These are phyloP conservation scores for Mycena haematopus DNA, from an alignment of 768 basidiomycete species.

Conservation along the genomic window DNA sequence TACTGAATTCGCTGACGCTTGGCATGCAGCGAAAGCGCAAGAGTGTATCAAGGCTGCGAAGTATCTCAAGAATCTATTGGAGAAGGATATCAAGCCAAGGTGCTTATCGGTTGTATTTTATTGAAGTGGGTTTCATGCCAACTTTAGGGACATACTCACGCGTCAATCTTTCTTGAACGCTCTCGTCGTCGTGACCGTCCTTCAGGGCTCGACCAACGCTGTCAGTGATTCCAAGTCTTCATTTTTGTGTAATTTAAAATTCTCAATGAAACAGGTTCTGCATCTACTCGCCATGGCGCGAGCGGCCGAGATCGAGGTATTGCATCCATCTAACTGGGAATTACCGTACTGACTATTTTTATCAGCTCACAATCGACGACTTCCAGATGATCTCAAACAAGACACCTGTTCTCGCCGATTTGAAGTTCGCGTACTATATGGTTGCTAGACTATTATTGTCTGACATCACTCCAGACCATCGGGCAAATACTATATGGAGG, in stretches of 20 bases:
- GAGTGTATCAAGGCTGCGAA: conserved; percentile 82
- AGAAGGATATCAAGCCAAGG: conserved; percentile 84
- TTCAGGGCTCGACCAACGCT: conserved; percentile 90
- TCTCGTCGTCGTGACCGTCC: conserved; percentile 76
- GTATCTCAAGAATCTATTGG: conserved; percentile 77
- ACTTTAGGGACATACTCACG: conserved; percentile 66
- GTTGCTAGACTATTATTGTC: neutral
- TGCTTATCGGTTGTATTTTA: conserved; percentile 30
- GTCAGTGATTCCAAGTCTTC: conserved; percentile 54
- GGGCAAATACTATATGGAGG: conserved; percentile 90
- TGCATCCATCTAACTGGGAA: no score
- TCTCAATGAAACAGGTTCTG: conserved; percentile 58
- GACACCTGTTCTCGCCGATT: conserved; percentile 85
- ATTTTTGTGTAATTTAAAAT: neutral
- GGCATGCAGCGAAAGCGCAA: conserved; percentile 71
- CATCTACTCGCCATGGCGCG: conserved; percentile 87
- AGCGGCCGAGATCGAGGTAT: conserved; percentile 63
- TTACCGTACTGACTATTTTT: conserved; percentile 1
- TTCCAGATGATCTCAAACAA: conserved; percentile 82
- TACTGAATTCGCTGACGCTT: neutral
- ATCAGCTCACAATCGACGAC: conserved; percentile 79
- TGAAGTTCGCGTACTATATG: conserved; percentile 57
- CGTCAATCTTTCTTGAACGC: conserved; percentile 83
- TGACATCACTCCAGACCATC: conserved; percentile 60
- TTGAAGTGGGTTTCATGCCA: no score